Evolutionary conservation across 495 filamentous ascomycete genomes (phyloP).

Genomic region (Parathielavia hyrcaniae): DNA sequence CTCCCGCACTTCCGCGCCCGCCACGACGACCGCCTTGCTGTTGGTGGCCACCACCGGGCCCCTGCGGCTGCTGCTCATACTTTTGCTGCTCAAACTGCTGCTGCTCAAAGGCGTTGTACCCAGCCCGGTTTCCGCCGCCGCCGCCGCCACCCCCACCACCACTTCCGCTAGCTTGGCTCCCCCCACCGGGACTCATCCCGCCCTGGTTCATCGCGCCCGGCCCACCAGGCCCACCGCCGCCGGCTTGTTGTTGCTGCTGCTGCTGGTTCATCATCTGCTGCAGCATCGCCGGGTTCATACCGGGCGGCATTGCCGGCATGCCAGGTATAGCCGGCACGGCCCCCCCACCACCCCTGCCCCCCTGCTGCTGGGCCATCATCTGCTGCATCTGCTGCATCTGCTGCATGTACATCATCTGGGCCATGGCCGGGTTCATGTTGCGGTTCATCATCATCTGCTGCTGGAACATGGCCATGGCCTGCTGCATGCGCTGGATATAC

Average conservation of each 20-base stretch:
- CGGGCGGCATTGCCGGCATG: conserved; percentile 33
- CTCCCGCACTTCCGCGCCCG: conserved; percentile 32
- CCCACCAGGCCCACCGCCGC: conserved; percentile 33
- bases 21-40: conserved; percentile 28
- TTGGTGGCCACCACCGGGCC: conserved; percentile 12
- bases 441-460: conserved; percentile 64
- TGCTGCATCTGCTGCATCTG: conserved; percentile 83
- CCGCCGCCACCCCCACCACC: conserved; percentile 30
- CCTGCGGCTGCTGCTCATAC: conserved; percentile 59
- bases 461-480: conserved; percentile 92
- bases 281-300: conserved; percentile 77
- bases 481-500: conserved; percentile 95
- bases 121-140: conserved; percentile 24
- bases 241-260: conserved; percentile 34
- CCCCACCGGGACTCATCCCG: conserved; percentile 1
- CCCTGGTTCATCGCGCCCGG: conserved; percentile 18
- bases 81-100: conserved; percentile 82
- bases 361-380: conserved; percentile 34
- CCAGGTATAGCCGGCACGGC: conserved; percentile 35
- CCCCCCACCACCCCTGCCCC: conserved; percentile 31
- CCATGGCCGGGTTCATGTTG: conserved; percentile 60
- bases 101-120: conserved; percentile 45
- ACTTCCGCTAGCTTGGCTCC: not conserved
- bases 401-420: conserved; percentile 59
- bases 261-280: conserved; percentile 74